Conservation (phyloP, 2,329 filamentous ascomycete genomes). For the Talaromyces sp. region DNA sequence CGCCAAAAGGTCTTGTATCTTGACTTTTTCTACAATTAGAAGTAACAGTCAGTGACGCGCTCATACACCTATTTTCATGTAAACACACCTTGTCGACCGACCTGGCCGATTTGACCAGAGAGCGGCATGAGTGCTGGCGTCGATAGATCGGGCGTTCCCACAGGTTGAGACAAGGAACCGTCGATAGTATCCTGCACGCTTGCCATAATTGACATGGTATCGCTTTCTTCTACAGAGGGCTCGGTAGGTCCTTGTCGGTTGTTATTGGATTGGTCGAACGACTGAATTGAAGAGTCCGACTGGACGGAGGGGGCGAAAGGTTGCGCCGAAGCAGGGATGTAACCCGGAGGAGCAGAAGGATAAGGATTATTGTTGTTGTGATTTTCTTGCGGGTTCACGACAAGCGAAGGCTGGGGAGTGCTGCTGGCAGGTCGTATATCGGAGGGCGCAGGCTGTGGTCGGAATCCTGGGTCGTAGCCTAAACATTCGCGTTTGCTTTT, state of each 20-base stretch:
- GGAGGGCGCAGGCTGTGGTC: constrained; percentile 68
- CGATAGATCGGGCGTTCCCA: constrained; percentile 26
- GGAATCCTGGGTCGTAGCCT: constrained; percentile 67
- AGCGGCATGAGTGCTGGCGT: constrained; percentile 28
- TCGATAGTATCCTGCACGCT: constrained; percentile 35
- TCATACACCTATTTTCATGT: constrained; percentile 25
- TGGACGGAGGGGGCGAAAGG: constrained; percentile 39
- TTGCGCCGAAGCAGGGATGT: constrained; percentile 39
- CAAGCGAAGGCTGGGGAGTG: constrained; percentile 42
- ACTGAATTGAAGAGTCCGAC: constrained; percentile 37
- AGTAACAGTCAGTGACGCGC: constrained; percentile 26
- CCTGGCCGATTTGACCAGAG: constrained; percentile 18
- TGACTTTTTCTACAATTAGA: constrained; percentile 56
- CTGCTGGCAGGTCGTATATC: constrained; percentile 62
- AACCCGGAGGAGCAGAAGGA: constrained; percentile 39
- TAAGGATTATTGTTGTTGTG: constrained; percentile 23
- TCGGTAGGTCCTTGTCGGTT: constrained; percentile 53
- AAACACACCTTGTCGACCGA: constrained; percentile 31
- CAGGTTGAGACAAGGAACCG: constrained; percentile 27
- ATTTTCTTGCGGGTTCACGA: constrained; percentile 33
- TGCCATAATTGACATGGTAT: constrained; percentile 30
- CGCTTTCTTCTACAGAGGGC: constrained; percentile 58
- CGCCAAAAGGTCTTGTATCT: constrained; percentile 68
- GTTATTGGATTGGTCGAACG: constrained; percentile 45
- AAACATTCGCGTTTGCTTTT: constrained; percentile 67